phyloP scores from a whole-genome alignment of 495 filamentous ascomycete genomes.

The Gamarada debralockiae region DNA sequence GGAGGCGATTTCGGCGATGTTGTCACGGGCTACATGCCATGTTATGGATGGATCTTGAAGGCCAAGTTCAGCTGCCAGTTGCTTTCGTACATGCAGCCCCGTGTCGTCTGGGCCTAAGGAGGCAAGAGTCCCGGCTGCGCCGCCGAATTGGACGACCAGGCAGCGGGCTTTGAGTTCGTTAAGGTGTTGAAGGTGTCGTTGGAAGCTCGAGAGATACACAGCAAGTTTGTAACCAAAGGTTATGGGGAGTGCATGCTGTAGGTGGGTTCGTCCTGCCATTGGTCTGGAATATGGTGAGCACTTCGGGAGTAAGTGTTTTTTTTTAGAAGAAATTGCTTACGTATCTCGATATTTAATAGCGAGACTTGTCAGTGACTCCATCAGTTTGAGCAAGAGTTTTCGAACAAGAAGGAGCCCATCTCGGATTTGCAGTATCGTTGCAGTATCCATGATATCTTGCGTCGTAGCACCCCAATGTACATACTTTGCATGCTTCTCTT shows the following conservation, averaged over 20 bases:
- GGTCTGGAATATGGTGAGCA: slow-evolving; percentile 18
- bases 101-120: slow-evolving; percentile 34
- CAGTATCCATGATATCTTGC: slow-evolving; percentile 53
- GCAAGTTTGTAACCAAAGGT: slow-evolving; percentile 49
- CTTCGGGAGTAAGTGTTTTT: background rate
- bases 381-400: slow-evolving; percentile 31
- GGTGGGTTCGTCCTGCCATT: slow-evolving; percentile 48
- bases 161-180: slow-evolving; percentile 32
- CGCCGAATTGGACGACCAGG: slow-evolving; percentile 44
- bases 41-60: slow-evolving; percentile 35
- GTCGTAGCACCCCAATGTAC: slow-evolving; percentile 55
- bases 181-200: slow-evolving; percentile 39
- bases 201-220: slow-evolving; percentile 39
- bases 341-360: slow-evolving; percentile 40
- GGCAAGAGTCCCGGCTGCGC: slow-evolving; percentile 45
- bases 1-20: slow-evolving; percentile 45
- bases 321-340: background rate
- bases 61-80: slow-evolving; percentile 36
- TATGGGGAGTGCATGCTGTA: slow-evolving; percentile 47
- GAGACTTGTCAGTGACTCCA: slow-evolving; percentile 32
- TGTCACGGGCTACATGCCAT: slow-evolving; percentile 48
- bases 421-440: slow-evolving; percentile 45
- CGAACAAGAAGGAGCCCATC: slow-evolving; percentile 41
- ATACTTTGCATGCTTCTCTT: slow-evolving; percentile 42
- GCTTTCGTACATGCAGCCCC: slow-evolving; percentile 38